phyloP scores from a whole-genome alignment of 208 protist species.

The Trypanosoma brucei region DNA sequence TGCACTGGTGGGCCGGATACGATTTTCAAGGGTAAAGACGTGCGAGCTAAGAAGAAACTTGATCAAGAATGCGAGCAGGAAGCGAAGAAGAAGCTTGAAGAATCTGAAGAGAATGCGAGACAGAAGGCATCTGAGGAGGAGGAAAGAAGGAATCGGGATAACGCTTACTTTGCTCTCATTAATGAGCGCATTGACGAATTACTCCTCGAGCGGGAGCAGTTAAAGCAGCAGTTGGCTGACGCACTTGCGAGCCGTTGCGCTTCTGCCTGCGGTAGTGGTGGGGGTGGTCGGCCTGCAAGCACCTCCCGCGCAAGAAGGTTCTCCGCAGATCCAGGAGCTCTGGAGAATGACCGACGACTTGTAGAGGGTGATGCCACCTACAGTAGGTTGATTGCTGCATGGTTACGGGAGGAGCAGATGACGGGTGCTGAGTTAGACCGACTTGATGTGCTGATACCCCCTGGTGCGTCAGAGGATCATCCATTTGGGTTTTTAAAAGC shows the following conservation, averaged over 20 bases:
- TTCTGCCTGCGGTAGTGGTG: not conserved
- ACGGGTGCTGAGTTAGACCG: slow-evolving; percentile 55
- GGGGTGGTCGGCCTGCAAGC: not conserved
- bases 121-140: not conserved
- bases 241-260: not conserved
- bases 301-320: not conserved
- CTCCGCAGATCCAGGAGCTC: too few species aligned
- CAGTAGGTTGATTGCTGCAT: slow-evolving; percentile 43
- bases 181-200: slow-evolving; percentile 22
- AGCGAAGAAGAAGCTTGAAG: not conserved
- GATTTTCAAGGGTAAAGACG: not conserved
- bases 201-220: slow-evolving; percentile 11
- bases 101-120: not conserved
- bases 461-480: slow-evolving; percentile 43
- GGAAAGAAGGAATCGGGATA: not conserved
- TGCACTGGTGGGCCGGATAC: not conserved
- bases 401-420: slow-evolving; percentile 65
- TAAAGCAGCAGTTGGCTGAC: slow-evolving; percentile 5
- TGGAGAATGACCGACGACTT: too few species aligned
- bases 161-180: slow-evolving; percentile 7
- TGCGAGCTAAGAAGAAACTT: not conserved
- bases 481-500: slow-evolving; percentile 56
- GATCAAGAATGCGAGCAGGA: not conserved
- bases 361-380: not conserved
- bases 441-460: slow-evolving; percentile 47